phyloP scores from a whole-genome alignment of 768 basidiomycete genomes.

The Saitozyma sp. region DNA sequence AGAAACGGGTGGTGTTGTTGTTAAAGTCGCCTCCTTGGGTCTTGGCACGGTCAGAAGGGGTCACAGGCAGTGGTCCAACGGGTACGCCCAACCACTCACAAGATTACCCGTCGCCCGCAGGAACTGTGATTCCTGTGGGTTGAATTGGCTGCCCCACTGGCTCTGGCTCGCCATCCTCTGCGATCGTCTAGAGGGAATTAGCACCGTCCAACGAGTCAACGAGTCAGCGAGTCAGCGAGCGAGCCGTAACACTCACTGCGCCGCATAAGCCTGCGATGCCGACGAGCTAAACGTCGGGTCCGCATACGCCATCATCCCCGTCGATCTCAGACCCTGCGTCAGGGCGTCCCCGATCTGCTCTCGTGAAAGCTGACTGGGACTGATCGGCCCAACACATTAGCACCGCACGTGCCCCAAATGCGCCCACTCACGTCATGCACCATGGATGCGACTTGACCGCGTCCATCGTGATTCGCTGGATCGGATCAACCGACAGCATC shows the following conservation, averaged over 20 bases:
- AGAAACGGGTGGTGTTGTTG: constrained; percentile 43
- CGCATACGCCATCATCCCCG: constrained; percentile 74
- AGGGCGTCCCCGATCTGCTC: constrained; percentile 68
- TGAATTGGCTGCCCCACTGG: constrained; percentile 35
- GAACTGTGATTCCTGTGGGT: constrained; percentile 44
- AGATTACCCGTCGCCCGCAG: constrained; percentile 46
- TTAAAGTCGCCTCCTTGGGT: constrained; percentile 41
- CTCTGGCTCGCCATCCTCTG: constrained; percentile 28
- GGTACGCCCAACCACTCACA: constrained; percentile 22
- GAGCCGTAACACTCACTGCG: constrained; percentile 21
- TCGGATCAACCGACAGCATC: constrained; percentile 71
- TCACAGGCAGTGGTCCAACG: neutral
- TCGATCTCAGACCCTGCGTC: constrained; percentile 65
- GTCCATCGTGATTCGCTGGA: constrained; percentile 65
- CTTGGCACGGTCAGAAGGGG: constrained; percentile 13
- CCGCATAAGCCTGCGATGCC: constrained; percentile 37
- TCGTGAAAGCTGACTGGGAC: constrained; percentile 67
- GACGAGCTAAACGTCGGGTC: constrained; percentile 55
- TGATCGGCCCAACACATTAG: constrained; percentile 43
- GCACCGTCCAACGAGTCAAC: neutral
- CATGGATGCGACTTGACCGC: constrained; percentile 68
- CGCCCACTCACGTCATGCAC: constrained; percentile 63
- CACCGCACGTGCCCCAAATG: neutral
- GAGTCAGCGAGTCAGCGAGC: neutral
- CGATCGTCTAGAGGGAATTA: constrained; percentile 18